Conservation (phyloP, 2,329 filamentous ascomycete genomes). For the Trichoderma atroviride region DNA sequence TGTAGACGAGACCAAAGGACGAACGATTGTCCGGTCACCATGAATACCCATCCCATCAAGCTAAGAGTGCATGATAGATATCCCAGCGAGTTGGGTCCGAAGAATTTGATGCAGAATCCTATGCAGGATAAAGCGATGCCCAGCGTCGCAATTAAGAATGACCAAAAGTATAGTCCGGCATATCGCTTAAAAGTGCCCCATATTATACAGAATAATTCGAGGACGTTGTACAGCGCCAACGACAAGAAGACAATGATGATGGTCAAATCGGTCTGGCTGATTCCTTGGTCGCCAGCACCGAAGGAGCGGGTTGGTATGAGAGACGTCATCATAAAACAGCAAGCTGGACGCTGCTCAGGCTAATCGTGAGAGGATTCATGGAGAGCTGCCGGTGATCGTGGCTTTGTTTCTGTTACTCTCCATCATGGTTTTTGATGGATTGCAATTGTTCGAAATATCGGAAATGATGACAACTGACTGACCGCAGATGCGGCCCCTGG, state of each 20-base stretch:
- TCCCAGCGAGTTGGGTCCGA: slow-evolving; percentile 28
- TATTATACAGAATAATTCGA: slow-evolving; percentile 44
- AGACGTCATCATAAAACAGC: neutral
- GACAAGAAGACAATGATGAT: slow-evolving; percentile 25
- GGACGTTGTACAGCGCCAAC: slow-evolving; percentile 23
- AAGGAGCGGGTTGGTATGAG: slow-evolving; percentile 1
- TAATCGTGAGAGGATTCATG: neutral
- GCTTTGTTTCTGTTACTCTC: neutral
- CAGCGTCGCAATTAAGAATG: slow-evolving; percentile 39
- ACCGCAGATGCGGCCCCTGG: neutral
- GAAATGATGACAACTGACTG: neutral
- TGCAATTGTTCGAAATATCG: neutral
- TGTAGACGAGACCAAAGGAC: slow-evolving; percentile 66
- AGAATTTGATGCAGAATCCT: slow-evolving; percentile 50
- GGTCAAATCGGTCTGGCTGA: slow-evolving; percentile 1
- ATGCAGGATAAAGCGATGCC: slow-evolving; percentile 43
- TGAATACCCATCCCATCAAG: slow-evolving; percentile 39
- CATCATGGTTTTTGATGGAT: neutral
- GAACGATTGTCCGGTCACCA: slow-evolving; percentile 62
- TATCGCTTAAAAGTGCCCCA: slow-evolving; percentile 47
- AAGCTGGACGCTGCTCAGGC: neutral
- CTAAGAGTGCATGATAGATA: slow-evolving; percentile 31
- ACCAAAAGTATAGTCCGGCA: slow-evolving; percentile 43
- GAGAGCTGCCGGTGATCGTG: neutral
- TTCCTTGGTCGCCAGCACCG: slow-evolving; percentile 3